These are phyloP conservation scores for Carex kokanica DNA, from an alignment of 176 grass and related monocot species.

Conservation along the genomic window DNA sequence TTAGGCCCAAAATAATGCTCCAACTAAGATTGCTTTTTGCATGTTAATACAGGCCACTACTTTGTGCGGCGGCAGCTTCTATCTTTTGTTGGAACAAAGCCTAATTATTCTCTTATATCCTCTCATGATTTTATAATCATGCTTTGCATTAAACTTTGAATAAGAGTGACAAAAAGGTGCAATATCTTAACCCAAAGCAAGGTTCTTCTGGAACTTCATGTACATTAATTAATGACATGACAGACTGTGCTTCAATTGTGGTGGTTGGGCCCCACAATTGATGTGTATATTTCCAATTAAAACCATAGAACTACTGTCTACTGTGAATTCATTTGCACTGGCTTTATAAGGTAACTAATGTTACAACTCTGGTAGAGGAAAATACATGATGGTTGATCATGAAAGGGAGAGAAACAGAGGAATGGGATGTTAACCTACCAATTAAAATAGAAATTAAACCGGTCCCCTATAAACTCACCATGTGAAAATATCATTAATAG, in stretches of 20 bases:
- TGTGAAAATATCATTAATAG: not conserved
- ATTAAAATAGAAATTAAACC: not conserved
- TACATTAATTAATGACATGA: conserved; percentile 52
- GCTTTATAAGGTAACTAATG: conserved; percentile 55
- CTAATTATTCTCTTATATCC: conserved; percentile 74
- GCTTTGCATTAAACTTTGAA: conserved; percentile 59
- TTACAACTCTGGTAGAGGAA: conserved; percentile 28
- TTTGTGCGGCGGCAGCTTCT: conserved; percentile 25
- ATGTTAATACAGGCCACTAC: conserved; percentile 57
- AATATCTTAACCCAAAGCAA: conserved; percentile 45
- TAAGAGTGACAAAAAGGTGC: conserved; percentile 60
- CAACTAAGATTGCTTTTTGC: conserved; percentile 46
- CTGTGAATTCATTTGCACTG: conserved; percentile 46
- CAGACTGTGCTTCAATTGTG: conserved; percentile 69
- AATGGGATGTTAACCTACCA: conserved; percentile 26
- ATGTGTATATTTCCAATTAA: conserved; percentile 47
- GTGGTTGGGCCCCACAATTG: conserved; percentile 51
- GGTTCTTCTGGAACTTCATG: conserved; percentile 63
- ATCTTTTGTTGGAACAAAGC: conserved; percentile 27
- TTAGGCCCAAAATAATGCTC: conserved; percentile 32
- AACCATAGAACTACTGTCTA: conserved; percentile 31
- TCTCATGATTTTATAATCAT: conserved; percentile 43
- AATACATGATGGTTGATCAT: conserved; percentile 34
- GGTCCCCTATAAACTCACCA: not conserved
- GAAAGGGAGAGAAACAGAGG: conserved; percentile 32